Base-by-base conservation (phyloP, 352 stramenopile species). In the Phytopythium montanum region DNA sequence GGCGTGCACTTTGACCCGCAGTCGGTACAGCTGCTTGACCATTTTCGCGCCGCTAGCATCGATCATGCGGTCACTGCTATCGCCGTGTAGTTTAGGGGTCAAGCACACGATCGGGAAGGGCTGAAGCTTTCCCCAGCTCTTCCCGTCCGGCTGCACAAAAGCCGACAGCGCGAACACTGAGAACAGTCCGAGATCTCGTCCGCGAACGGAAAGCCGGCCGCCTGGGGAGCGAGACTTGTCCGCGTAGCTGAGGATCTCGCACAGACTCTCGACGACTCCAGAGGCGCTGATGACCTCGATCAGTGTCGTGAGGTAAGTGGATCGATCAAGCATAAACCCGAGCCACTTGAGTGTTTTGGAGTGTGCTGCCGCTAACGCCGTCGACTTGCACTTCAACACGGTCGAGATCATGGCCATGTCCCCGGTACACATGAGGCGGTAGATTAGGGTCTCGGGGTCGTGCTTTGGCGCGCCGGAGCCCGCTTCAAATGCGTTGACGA, bases 291-390 rank as follows among this genome's bases (percentile, higher is more conserved):
- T 68, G 53, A 89, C 68, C 53, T 90, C 76, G 8, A 93, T 50
- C 5, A 91, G 61, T 18, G 68, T 64, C 0, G 73, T 81, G 8
- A 93, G 42, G 60, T 87, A 69, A 13, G 63, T 66, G 0, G 84
- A 85, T 19, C 70, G 67, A 70, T 91, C 79, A 4, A 92, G 72
- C 73, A 91, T 89, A 8, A 71, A 81, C 21, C 85, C 85, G 0
- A 94, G 63, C 85, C 85, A 94, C 46, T 94, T 94, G 8, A 94
- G 65, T 0, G 67, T 69, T 58, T 90, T 87, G 0, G 75, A 82
- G 29, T 84, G 75, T 18, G 66, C 72, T 3, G 46, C 62, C 16
- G 62, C 60, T 1, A 85, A 53, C 8, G 64, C 44, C 2, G 57
- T 51, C 4, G 68, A 58, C 38, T 73, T 73, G 21, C 72, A 70